Conservation (phyloP, 2,329 filamentous ascomycete genomes). For the Pseudogymnoascus sp. region DNA sequence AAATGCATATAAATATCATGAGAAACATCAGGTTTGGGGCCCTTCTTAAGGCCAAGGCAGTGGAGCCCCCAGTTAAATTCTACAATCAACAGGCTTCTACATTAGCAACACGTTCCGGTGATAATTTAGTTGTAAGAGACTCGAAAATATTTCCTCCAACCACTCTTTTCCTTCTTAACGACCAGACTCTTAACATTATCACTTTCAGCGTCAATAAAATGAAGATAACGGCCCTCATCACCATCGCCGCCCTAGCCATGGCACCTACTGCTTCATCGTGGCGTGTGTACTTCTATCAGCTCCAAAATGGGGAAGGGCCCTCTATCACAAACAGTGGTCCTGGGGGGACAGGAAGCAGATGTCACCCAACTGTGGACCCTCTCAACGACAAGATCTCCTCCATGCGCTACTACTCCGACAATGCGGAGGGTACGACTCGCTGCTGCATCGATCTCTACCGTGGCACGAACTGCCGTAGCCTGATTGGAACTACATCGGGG, state of each 20-base stretch:
- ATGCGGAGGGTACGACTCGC: too few relatives aligned
- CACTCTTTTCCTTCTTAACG: not conserved
- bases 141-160: not conserved
- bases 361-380: not conserved
- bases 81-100: not conserved
- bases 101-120: not conserved
- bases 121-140: not conserved
- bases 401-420: too few relatives aligned
- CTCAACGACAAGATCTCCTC: too few relatives aligned
- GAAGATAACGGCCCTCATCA: not conserved
- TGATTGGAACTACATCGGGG: too few relatives aligned
- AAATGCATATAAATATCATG: not conserved
- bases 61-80: not conserved
- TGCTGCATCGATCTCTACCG: too few relatives aligned
- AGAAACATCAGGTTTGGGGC: not conserved
- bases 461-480: too few relatives aligned
- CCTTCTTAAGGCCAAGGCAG: not conserved
- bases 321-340: not conserved
- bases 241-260: not conserved
- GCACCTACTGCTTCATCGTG: not conserved
- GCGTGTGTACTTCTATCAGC: not conserved
- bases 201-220: not conserved
- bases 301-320: not conserved
- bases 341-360: not conserved
- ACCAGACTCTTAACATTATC: not conserved